Conservation (phyloP, 2,329 filamentous ascomycete genomes). For the Pestalotiopsis sp. region DNA sequence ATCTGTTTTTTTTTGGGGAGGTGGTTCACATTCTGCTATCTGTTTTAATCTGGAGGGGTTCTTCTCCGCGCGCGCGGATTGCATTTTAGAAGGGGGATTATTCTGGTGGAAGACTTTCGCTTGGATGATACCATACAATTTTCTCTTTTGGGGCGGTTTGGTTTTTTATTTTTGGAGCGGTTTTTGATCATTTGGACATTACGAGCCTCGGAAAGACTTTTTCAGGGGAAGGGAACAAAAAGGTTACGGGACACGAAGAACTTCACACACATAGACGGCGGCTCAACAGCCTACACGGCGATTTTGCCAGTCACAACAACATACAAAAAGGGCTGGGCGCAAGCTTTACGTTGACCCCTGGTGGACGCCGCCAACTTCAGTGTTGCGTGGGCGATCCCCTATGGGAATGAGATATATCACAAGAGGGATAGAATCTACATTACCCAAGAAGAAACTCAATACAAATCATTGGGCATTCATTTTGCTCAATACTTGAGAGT, state of each 20-base stretch:
- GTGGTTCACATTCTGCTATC: constrained; percentile 23
- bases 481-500: background rate
- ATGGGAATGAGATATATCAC: constrained; percentile 22
- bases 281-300: constrained; percentile 28
- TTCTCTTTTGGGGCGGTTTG: constrained; percentile 17
- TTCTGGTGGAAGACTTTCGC: constrained; percentile 29
- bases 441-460: constrained; percentile 25
- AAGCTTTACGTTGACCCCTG: constrained; percentile 30
- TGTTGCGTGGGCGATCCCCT: constrained; percentile 19
- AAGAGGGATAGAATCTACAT: constrained; percentile 26
- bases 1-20: constrained; percentile 23
- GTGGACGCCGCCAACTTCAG: constrained; percentile 27
- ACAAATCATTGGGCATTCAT: constrained; percentile 25
- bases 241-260: constrained; percentile 24
- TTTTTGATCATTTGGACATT: constrained; percentile 15
- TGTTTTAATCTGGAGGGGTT: constrained; percentile 19
- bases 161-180: constrained; percentile 13
- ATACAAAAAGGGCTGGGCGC: constrained; percentile 18
- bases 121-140: constrained; percentile 35
- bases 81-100: constrained; percentile 23
- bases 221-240: constrained; percentile 2
- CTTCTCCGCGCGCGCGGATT: constrained; percentile 18
- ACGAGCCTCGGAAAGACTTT: constrained; percentile 14
- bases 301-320: background rate
- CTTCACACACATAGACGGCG: constrained; percentile 20